Base-by-base conservation (phyloP, 495 filamentous ascomycete genomes). In the Pyronema omphalodes region DNA sequence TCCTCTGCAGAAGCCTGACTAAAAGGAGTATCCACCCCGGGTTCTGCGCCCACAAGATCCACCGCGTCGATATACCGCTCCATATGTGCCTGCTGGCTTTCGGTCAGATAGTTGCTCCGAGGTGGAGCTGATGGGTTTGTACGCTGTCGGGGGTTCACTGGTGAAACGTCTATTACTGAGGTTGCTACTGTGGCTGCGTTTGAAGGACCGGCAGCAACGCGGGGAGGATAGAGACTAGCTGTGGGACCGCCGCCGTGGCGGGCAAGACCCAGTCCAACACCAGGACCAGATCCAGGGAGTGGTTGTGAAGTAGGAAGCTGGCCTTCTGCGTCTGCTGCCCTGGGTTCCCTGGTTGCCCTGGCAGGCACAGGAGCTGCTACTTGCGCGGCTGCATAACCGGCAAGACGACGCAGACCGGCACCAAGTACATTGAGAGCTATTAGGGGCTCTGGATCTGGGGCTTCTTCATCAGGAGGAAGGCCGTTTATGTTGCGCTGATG, bases 331-430 rank as follows among this genome's bases (percentile, higher is more conserved):
- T 52, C 56, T 6, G 54, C 52, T 43, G 60, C 41, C n/a, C 61
- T 52, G 9, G 60, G 60, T 14, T 63, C 61, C 23, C 23, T 52
- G 9, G 60, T 57, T 14, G 63, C 61, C 23, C 23, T 29, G 56
- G 37, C 7, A 51, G 56, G 23, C 39, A 53, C 46, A 23, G 49
- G n/a, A 18, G 44, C 11, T 40, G 50, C 7, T 14, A 35, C 33
- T 9, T 29, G 19, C 11, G 44, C 14, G 41, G 48, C 44, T 18
- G 55, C 61, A 39, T 64, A 64, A 37, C 61, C 61, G 9, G 62
- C 62, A 3, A 65, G 64, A 29, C 55, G 58, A 4, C 61, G 55
- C 41, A 64, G 61, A 12, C 61, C 61, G 36, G 64, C 55, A 33
- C 62, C 56, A 17, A 65, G 57, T 9, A 61, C 58, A 18, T 58